phyloP scores from a whole-genome alignment of 73 alveolate species.

The Blepharisma stoltei region DNA sequence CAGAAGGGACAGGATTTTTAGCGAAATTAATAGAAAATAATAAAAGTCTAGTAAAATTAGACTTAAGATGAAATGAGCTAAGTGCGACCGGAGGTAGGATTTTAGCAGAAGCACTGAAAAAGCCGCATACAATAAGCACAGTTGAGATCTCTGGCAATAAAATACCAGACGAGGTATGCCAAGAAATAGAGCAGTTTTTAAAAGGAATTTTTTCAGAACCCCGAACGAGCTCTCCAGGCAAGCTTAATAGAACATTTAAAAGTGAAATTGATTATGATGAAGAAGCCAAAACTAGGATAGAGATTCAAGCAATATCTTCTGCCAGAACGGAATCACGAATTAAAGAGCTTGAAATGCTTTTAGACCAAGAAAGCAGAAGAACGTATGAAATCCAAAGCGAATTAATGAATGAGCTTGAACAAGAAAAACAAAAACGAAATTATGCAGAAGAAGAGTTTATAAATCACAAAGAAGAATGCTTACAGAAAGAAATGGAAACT shows the following conservation, averaged over 20 bases:
- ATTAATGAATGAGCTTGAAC: conserved; percentile 45
- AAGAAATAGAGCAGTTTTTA: conserved; percentile 43
- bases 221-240: conserved; percentile 30
- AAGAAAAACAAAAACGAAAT: background rate
- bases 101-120: conserved; percentile 32
- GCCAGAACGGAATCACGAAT: conserved; percentile 43
- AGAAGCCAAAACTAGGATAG: conserved; percentile 26
- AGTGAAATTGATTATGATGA: conserved; percentile 38
- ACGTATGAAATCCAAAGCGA: conserved; percentile 43
- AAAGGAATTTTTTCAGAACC: conserved; percentile 19
- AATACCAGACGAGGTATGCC: conserved; percentile 44
- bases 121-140: conserved; percentile 32
- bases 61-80: conserved; percentile 56
- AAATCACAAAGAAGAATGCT: conserved; percentile 28
- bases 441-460: background rate
- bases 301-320: conserved; percentile 31
- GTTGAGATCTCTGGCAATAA: conserved; percentile 51
- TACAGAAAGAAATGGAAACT: conserved; percentile 48
- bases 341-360: conserved; percentile 48
- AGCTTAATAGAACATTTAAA: conserved; percentile 14
- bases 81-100: conserved; percentile 46
- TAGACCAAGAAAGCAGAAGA: conserved; percentile 52
- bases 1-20: conserved; percentile 32
- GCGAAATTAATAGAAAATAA: conserved; percentile 37
- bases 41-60: conserved; percentile 32